These are phyloP conservation scores for Fusarium concolor DNA, from an alignment of 2,329 filamentous ascomycete genomes.

Conservation along the genomic window DNA sequence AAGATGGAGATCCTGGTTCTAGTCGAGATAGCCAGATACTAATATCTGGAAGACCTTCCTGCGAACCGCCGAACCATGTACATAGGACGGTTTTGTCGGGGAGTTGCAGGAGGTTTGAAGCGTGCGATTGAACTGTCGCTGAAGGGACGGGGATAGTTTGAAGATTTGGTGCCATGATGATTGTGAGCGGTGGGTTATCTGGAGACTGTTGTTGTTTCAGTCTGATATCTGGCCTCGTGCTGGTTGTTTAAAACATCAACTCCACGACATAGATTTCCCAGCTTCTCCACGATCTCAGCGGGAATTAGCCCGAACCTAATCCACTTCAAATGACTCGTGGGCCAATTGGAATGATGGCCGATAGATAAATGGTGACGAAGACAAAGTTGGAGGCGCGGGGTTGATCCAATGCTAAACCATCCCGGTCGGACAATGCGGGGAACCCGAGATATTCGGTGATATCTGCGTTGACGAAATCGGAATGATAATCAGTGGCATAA, in stretches of 20 bases:
- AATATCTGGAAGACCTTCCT: constrained; percentile 59
- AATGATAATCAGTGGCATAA: neutral
- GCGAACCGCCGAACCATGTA: constrained; percentile 59
- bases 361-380: neutral
- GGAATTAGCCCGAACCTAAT: neutral
- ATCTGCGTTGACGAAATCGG: constrained; percentile 7
- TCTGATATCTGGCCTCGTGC: too few species aligned
- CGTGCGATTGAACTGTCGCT: constrained; percentile 57
- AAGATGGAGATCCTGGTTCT: constrained; percentile 44
- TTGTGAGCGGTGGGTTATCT: too few species aligned
- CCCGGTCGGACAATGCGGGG: constrained; percentile 13
- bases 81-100: constrained; percentile 56
- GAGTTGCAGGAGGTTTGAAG: constrained; percentile 57
- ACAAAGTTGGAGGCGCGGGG: neutral
- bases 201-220: too few species aligned
- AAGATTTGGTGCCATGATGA: constrained; percentile 27
- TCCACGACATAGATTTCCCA: neutral
- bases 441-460: constrained; percentile 13
- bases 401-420: neutral
- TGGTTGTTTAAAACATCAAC: neutral
- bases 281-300: constrained; percentile 14
- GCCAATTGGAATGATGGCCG: constrained; percentile 34
- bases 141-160: constrained; percentile 49
- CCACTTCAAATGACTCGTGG: fast-evolving
- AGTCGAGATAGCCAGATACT: constrained; percentile 57